A percentile compares a stretch with the other conserved stretches of the same genome.
These are phyloP conservation scores for Hygrocybe coccinea DNA, from an alignment of 768 basidiomycete species.

Conservation along the genomic window DNA sequence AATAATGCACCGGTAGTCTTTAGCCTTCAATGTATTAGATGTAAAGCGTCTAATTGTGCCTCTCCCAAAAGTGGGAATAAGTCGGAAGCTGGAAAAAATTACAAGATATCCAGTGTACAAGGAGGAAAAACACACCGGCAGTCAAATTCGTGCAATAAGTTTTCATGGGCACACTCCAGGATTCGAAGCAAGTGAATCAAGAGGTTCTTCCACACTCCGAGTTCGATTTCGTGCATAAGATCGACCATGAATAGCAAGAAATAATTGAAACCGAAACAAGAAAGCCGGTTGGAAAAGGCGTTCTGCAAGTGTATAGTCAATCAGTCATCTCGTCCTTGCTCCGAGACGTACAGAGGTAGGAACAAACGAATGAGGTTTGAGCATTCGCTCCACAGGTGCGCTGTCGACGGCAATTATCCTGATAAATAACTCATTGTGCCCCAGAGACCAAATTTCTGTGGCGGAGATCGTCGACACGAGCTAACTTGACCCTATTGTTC, in stretches of 20 bases:
- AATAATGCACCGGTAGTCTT: not conserved
- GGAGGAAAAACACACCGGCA: conserved; percentile 7
- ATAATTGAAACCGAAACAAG: not conserved
- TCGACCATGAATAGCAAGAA: conserved; percentile 7
- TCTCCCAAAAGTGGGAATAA: conserved; percentile 24
- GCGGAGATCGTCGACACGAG: conserved; percentile 6
- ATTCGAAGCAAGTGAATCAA: conserved; percentile 7
- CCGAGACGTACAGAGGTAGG: conserved; percentile 2
- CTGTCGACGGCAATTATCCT: not conserved
- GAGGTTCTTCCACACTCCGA: conserved; percentile 1
- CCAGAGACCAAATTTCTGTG: not conserved
- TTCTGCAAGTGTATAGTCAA: not conserved
- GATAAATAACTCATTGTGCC: conserved; percentile 4
- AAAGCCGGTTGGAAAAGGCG: conserved; percentile 6
- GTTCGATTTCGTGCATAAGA: conserved; percentile 1
- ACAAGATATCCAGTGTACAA: not conserved
- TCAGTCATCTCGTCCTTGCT: not conserved
- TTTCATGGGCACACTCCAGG: not conserved
- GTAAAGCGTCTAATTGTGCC: conserved; percentile 28
- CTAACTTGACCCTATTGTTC: not conserved
- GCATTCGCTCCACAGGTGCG: not conserved
- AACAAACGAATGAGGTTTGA: conserved; percentile 4
- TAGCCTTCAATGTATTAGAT: conserved; percentile 14
- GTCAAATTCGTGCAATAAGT: conserved; percentile 18
- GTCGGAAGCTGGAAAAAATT: conserved; percentile 17